phyloP scores from a whole-genome alignment of 345 rosid genomes.

The Euphorbia tirucalli region DNA sequence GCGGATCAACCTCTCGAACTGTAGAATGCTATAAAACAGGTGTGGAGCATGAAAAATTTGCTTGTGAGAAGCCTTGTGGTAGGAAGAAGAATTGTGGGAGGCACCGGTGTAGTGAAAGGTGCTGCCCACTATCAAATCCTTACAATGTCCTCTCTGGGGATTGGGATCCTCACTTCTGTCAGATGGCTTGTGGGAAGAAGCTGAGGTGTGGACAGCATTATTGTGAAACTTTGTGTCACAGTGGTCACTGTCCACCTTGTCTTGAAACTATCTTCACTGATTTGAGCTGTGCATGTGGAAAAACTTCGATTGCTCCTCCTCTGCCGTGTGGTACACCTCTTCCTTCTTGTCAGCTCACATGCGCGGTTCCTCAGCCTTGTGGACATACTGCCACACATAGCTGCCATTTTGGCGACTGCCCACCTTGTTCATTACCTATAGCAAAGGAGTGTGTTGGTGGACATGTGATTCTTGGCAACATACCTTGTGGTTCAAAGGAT shows the following conservation, averaged over 20 bases:
- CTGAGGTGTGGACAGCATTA: slow-evolving; percentile 89
- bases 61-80: slow-evolving; percentile 78
- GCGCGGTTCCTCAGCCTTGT: slow-evolving; percentile 74
- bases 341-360: slow-evolving; percentile 84
- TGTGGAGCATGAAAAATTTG: slow-evolving; percentile 49
- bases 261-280: slow-evolving; percentile 83
- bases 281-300: slow-evolving; percentile 91
- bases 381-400: slow-evolving; percentile 90
- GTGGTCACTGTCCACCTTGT: slow-evolving; percentile 96
- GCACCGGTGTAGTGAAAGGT: slow-evolving; percentile 88
- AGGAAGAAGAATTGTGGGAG: slow-evolving; percentile 88
- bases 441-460: slow-evolving; percentile 94
- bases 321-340: slow-evolving; percentile 87
- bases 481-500: slow-evolving; percentile 93
- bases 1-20: slow-evolving; percentile 68
- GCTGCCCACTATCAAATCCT: slow-evolving; percentile 76
- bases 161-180: slow-evolving; percentile 91
- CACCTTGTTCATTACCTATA: slow-evolving; percentile 85
- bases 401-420: slow-evolving; percentile 98
- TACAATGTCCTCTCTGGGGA: slow-evolving; percentile 39
- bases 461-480: slow-evolving; percentile 88
- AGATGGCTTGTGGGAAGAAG: slow-evolving; percentile 85
- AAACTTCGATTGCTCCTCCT: slow-evolving; percentile 92
- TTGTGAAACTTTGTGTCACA: slow-evolving; percentile 85
- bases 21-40: slow-evolving; percentile 71